phyloP scores from a whole-genome alignment of 192 early-diverging fungal species.

The Umbelopsis vinacea region DNA sequence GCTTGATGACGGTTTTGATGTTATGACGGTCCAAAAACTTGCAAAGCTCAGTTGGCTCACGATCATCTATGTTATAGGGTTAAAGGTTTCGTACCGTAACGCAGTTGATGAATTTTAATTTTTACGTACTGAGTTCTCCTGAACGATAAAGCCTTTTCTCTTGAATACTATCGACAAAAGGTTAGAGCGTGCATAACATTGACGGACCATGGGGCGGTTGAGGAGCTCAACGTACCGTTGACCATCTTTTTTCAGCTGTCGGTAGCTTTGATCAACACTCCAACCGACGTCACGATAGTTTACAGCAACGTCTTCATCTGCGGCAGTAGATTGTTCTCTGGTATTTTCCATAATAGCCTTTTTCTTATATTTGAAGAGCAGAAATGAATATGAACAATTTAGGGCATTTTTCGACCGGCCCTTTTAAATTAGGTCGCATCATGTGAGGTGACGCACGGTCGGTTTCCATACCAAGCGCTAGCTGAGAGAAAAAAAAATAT shows the following conservation, averaged over 20 bases:
- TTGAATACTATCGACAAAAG: background rate
- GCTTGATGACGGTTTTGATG: background rate
- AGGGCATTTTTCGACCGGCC: no score
- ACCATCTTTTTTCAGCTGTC: background rate
- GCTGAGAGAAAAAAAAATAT: no score
- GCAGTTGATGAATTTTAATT: background rate
- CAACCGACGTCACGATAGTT: conserved; percentile 10
- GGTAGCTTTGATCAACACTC: background rate
- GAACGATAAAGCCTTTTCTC: background rate
- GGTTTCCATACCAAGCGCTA: no score
- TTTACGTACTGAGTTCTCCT: background rate
- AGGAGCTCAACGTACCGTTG: background rate
- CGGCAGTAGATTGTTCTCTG: background rate
- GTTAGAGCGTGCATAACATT: background rate
- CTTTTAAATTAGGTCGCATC: background rate
- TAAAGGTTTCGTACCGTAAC: no score
- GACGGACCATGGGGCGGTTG: no score
- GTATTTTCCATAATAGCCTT: background rate
- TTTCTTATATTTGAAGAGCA: background rate
- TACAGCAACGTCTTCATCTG: background rate
- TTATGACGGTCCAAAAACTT: background rate
- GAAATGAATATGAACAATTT: no score
- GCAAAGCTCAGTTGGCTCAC: background rate
- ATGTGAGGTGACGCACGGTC: background rate
- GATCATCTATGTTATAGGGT: background rate